Evolutionary conservation across 176 grass and related monocot species (phyloP).

Genomic region (Avena insularis): DNA sequence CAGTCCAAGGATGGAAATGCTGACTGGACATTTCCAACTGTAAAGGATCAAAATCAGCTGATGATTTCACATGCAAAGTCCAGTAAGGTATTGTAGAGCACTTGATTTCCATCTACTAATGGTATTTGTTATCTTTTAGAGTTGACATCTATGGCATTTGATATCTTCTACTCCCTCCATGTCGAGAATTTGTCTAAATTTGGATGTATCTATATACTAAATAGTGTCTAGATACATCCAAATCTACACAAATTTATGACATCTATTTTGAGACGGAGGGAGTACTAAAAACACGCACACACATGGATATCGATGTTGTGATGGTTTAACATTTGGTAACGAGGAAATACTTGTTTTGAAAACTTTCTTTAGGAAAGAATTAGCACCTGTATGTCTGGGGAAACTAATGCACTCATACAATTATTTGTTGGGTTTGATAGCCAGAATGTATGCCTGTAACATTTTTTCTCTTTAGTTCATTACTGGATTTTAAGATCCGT

Average conservation of each 20-base stretch:
- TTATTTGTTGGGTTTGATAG: neutral
- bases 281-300: neutral
- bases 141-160: neutral
- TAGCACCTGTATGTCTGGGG: neutral
- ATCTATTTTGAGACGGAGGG: too few relatives aligned
- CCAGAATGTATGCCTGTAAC: slow-evolving; percentile 20
- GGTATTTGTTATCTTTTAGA: neutral
- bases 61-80: slow-evolving; percentile 92
- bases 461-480: neutral
- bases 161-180: neutral
- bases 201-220: too few relatives aligned
- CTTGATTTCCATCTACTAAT: slow-evolving; percentile 25
- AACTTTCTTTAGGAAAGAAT: neutral
- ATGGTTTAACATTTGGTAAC: slow-evolving; percentile 17
- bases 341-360: neutral
- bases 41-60: slow-evolving; percentile 85
- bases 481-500: neutral
- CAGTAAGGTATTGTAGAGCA: slow-evolving; percentile 68
- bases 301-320: neutral
- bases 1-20: slow-evolving; percentile 94
- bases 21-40: slow-evolving; percentile 82
- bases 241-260: too few relatives aligned
- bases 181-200: too few relatives aligned
- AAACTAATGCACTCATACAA: neutral
- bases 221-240: too few relatives aligned